Base-by-base conservation (phyloP, 2,329 filamentous ascomycete genomes). In the Chlorencoelia australis region DNA sequence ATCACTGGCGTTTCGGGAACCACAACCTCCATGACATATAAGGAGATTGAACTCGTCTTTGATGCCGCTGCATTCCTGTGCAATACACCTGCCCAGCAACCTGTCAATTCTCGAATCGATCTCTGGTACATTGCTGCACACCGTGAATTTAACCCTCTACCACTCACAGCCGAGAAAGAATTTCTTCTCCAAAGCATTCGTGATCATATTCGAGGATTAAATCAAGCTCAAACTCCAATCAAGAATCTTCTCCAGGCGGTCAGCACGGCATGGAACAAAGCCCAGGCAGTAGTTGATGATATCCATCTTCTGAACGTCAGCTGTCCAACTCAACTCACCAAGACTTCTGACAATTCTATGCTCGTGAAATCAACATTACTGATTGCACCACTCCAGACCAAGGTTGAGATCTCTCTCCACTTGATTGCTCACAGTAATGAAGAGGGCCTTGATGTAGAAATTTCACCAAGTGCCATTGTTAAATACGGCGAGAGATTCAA, bases 401-500 rank as follows among this genome's bases (percentile, higher is more conserved):
- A 83, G 49, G 70, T 89, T 2, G 71, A 79, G 45, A 65, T 82
- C 1, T 59, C 56, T 0, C 65, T 89, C 39, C 66, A 67, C 11
- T 57, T 89, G 16, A 62, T 59, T 1, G 62, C 68, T 2, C 57
- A 59, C 7, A 63, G 59, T 32, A 60, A 59, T 1, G 59, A 61
- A 1, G 62, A 65, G n/a, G 66, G 68, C 3, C 60, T 79, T 8
- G 66, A 72, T 1, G 65, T 84, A 22, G 56, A 59, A 10, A 61
- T 82, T 16, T 60, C 60, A 5, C 65, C 69, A 1, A 63, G 62
- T 15, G 81, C 76, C 0, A 67, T 65, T 35, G 74, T 88, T 1
- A 64, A 86, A 2, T 91, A 91, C 54, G 84, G 84, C 0, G 82
- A 89, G 59, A 68, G 72, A 41, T 87, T 88, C 56, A 83, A 85